These are phyloP conservation scores for Pittosporum tobira DNA, from an alignment of 129 eudicot genomes.

Conservation along the genomic window DNA sequence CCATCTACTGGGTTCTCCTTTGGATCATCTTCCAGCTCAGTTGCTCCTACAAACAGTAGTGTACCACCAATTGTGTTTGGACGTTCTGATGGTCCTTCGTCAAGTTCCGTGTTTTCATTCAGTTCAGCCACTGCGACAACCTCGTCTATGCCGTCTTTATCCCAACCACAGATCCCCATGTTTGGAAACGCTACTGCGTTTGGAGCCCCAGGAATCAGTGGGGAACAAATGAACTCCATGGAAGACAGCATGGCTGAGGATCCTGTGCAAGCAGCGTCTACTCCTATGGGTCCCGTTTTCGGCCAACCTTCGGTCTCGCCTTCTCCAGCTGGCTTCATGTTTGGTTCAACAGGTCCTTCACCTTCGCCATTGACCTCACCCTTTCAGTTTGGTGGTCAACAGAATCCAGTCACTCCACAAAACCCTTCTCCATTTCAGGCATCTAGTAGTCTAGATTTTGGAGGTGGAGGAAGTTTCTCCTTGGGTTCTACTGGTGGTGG, in stretches of 20 bases:
- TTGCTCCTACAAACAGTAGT: slow-evolving; percentile 22
- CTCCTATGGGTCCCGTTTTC: slow-evolving; percentile 41
- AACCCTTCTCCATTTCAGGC: slow-evolving; percentile 45
- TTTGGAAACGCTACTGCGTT: slow-evolving; percentile 39
- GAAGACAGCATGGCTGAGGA: slow-evolving; percentile 98
- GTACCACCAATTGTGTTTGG: slow-evolving; percentile 38
- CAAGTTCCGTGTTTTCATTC: slow-evolving; percentile 41
- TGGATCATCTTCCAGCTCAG: slow-evolving; percentile 40
- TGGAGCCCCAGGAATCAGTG: slow-evolving; percentile 30
- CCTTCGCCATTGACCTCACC: slow-evolving; percentile 25
- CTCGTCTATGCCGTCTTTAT: slow-evolving; percentile 23
- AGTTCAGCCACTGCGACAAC: slow-evolving; percentile 29
- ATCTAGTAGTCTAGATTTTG: slow-evolving; percentile 49
- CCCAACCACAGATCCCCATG: slow-evolving; percentile 22
- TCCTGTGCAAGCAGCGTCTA: slow-evolving; percentile 46
- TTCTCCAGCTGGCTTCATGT: slow-evolving; percentile 35
- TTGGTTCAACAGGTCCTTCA: slow-evolving; percentile 45
- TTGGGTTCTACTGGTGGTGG: slow-evolving; percentile 68
- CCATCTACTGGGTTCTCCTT: slow-evolving; percentile 35
- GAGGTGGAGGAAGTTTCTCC: slow-evolving; percentile 81
- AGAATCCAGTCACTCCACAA: slow-evolving; percentile 34
- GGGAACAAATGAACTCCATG: slow-evolving; percentile 62
- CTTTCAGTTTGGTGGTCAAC: slow-evolving; percentile 69
- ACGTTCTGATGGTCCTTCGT: slow-evolving; percentile 34
- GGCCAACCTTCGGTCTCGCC: slow-evolving; percentile 40